A percentile compares a stretch with the other conserved stretches of the same genome.
These are phyloP conservation scores for Gracilaria gracilis DNA, from an alignment of 23 red algal species.

Conservation along the genomic window DNA sequence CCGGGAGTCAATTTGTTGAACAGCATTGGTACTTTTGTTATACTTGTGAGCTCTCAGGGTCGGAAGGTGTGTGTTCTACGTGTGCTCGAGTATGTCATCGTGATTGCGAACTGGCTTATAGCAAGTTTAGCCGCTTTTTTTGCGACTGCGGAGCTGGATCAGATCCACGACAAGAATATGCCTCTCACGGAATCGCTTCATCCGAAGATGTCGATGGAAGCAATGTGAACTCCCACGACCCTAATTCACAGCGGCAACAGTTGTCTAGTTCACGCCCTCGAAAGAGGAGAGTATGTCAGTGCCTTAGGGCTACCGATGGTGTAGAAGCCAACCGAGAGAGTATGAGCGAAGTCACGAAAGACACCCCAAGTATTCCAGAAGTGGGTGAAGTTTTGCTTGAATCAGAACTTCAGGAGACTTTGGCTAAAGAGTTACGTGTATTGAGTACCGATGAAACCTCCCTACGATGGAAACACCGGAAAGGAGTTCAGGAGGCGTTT, in stretches of 20 bases:
- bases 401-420: slow-evolving; percentile 12
- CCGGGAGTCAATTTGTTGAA: slow-evolving; percentile 81
- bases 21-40: slow-evolving; percentile 97
- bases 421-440: background rate
- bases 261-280: slow-evolving; percentile 16
- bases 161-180: slow-evolving; percentile 43
- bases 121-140: slow-evolving; percentile 86
- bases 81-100: slow-evolving; percentile 87
- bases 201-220: slow-evolving; percentile 53
- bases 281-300: slow-evolving; percentile 28
- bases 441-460: slow-evolving; percentile 17
- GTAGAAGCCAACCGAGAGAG: background rate
- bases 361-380: background rate
- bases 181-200: slow-evolving; percentile 34
- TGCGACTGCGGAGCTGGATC: slow-evolving; percentile 88
- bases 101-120: slow-evolving; percentile 79
- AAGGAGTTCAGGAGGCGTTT: background rate
- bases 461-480: background rate
- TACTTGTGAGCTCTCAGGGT: slow-evolving; percentile 70
- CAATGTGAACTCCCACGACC: slow-evolving; percentile 25
- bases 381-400: slow-evolving; percentile 14
- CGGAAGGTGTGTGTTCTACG: slow-evolving; percentile 88
- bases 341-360: background rate
- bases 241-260: background rate
- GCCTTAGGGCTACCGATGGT: background rate